phyloP scores from a whole-genome alignment of 163 green algal species.

The Chloromonas sp. region DNA sequence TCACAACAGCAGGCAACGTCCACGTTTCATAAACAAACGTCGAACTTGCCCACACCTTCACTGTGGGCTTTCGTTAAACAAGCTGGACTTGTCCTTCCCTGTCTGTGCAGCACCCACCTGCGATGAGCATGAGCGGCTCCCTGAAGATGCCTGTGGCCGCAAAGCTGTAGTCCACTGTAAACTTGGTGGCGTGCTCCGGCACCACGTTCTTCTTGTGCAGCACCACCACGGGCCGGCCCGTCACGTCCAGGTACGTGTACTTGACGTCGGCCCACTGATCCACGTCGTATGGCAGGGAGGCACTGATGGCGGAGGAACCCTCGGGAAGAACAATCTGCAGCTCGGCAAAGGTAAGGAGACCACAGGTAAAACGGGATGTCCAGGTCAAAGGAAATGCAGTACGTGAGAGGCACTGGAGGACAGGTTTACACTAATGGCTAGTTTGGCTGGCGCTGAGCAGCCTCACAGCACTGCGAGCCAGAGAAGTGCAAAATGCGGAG shows the following conservation, averaged over 20 bases:
- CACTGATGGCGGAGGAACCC: conserved; percentile 44
- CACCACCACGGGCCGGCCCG: conserved; percentile 74
- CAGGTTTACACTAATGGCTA: no score
- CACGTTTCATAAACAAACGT: no score
- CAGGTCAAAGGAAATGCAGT: background rate
- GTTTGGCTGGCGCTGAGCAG: no score
- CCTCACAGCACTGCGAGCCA: no score
- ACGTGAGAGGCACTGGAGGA: no score
- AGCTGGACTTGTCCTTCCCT: no score
- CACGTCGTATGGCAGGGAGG: conserved; percentile 36
- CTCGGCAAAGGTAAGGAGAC: background rate
- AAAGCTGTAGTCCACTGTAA: conserved; percentile 70
- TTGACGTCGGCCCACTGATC: conserved; percentile 33
- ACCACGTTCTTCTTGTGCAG: conserved; percentile 63
- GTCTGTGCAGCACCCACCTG: conserved; percentile 15
- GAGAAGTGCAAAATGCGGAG: no score
- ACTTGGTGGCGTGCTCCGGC: conserved; percentile 49
- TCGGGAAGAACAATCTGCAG: conserved; percentile 71
- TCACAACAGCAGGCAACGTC: no score
- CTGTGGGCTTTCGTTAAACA: no score
- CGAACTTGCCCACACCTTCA: no score
- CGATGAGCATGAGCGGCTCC: conserved; percentile 67
- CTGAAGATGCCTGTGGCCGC: conserved; percentile 32
- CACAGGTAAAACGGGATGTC: background rate
- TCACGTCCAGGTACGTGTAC: conserved; percentile 81